Conservation (phyloP, 2,329 filamentous ascomycete species). For the Calcarisporium arbuscula region DNA sequence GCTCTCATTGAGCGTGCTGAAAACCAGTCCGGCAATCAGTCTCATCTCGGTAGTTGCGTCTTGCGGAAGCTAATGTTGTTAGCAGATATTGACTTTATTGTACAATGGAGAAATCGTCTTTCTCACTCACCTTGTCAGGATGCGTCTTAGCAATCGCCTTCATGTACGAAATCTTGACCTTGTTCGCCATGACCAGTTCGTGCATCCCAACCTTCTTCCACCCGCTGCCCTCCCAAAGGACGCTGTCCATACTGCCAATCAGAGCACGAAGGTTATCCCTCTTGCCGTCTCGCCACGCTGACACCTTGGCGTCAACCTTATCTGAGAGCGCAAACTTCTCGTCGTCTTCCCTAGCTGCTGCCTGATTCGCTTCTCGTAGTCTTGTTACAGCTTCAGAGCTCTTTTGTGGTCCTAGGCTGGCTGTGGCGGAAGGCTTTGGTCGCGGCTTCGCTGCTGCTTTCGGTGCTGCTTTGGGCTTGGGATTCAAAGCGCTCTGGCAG, state of each 20-base stretch:
- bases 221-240: conserved; percentile 85
- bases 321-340: conserved; percentile 89
- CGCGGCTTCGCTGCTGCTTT: conserved; percentile 41
- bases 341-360: conserved; percentile 79
- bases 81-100: conserved; percentile 7
- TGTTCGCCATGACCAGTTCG: conserved; percentile 85
- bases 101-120: neutral
- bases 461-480: conserved; percentile 49
- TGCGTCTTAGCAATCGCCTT: conserved; percentile 98
- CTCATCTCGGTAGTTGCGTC: conserved; percentile 58
- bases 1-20: conserved; percentile 63
- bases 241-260: conserved; percentile 76
- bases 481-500: conserved; percentile 79
- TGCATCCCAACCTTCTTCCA: conserved; percentile 98
- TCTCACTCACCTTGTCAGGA: conserved; percentile 80
- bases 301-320: conserved; percentile 72
- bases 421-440: conserved; percentile 34
- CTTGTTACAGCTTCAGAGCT: conserved; percentile 73
- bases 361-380: conserved; percentile 76
- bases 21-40: conserved; percentile 60
- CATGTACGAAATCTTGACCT: conserved; percentile 98
- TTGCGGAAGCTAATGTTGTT: conserved; percentile 54
- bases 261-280: conserved; percentile 86
- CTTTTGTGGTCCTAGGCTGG: conserved; percentile 37
- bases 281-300: conserved; percentile 84